Conservation (phyloP, 805 yeast genomes). For the Barnettozyma vustinii region DNA sequence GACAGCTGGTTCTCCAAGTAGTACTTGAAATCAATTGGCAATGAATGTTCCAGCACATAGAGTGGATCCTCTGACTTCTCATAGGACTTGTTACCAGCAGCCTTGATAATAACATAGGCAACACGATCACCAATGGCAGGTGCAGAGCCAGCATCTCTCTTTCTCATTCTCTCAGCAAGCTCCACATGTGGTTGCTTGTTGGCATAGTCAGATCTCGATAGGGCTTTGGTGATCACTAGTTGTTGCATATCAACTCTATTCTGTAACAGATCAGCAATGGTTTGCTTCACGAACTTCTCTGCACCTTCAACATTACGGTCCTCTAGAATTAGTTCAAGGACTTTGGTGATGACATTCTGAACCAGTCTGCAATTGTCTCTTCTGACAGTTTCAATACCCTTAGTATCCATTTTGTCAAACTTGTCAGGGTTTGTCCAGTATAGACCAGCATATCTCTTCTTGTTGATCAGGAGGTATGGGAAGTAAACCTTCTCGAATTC, state of each 20-base stretch:
- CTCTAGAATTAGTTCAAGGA: constrained; percentile 76
- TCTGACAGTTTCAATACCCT: constrained; percentile 97
- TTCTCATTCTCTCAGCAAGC: constrained; percentile 90
- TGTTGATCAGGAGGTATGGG: constrained; percentile 90
- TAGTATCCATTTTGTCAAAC: constrained; percentile 95
- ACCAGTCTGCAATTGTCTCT: constrained; percentile 96
- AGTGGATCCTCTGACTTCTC: constrained; percentile 97
- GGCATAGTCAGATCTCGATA: constrained; percentile 81
- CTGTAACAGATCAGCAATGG: constrained; percentile 86
- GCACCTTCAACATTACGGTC: constrained; percentile 86
- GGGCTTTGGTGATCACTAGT: constrained; percentile 87
- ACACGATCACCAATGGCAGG: constrained; percentile 97
- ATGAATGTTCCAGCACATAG: constrained; percentile 83
- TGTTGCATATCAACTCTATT: constrained; percentile 90
- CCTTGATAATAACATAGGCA: constrained; percentile 86
- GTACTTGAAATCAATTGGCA: constrained; percentile 92
- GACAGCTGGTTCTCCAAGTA: constrained; percentile 89
- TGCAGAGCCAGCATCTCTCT: constrained; percentile 96
- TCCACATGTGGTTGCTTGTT: constrained; percentile 98
- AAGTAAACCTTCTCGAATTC: constrained; percentile 96
- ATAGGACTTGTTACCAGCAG: constrained; percentile 78
- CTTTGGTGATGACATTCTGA: constrained; percentile 90
- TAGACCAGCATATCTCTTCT: constrained; percentile 94
- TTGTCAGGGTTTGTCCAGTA: constrained; percentile 94
- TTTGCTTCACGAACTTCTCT: constrained; percentile 73